Percentiles rank a stretch among this genome's conserved stretches.
These are phyloP conservation scores for Xylariaceae sp. DNA, from an alignment of 2,329 filamentous ascomycete species.

Conservation along the genomic window DNA sequence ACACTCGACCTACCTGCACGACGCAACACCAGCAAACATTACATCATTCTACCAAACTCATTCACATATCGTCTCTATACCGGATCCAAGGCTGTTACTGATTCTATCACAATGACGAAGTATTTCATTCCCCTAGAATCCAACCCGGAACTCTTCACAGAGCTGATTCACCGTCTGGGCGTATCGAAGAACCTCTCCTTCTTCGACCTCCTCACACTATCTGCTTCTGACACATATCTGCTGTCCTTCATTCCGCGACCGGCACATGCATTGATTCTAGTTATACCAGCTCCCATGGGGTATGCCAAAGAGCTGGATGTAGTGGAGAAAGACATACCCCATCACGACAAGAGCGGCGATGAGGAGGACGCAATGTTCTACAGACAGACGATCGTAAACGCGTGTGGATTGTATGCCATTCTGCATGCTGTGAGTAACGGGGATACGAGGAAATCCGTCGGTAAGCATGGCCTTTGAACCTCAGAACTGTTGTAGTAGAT, in stretches of 20 bases:
- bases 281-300: constrained; percentile 76
- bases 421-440: constrained; percentile 16
- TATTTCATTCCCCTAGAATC: constrained; percentile 18
- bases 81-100: not conserved
- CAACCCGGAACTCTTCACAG: constrained; percentile 17
- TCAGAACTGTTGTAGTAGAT: not conserved
- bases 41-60: too few species aligned
- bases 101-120: constrained; percentile 1
- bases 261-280: constrained; percentile 76
- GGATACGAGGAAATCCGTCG: constrained; percentile 7
- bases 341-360: constrained; percentile 49
- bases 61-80: too few species aligned
- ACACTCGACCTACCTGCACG: too few species aligned
- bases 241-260: constrained; percentile 12
- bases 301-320: constrained; percentile 74
- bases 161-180: constrained; percentile 15
- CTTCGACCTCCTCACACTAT: constrained; percentile 17
- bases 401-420: constrained; percentile 12
- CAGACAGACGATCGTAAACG: constrained; percentile 15
- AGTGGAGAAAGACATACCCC: constrained; percentile 35
- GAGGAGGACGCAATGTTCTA: constrained; percentile 13
- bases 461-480: constrained; percentile 13
- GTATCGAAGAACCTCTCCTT: constrained; percentile 11
- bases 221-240: constrained; percentile 7
- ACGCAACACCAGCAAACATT: too few species aligned